Percentiles rank a stretch among this genome's conserved stretches.
phyloP scores from a whole-genome alignment of 108 stramenopile species.

The Aurantiochytrium sp. region DNA sequence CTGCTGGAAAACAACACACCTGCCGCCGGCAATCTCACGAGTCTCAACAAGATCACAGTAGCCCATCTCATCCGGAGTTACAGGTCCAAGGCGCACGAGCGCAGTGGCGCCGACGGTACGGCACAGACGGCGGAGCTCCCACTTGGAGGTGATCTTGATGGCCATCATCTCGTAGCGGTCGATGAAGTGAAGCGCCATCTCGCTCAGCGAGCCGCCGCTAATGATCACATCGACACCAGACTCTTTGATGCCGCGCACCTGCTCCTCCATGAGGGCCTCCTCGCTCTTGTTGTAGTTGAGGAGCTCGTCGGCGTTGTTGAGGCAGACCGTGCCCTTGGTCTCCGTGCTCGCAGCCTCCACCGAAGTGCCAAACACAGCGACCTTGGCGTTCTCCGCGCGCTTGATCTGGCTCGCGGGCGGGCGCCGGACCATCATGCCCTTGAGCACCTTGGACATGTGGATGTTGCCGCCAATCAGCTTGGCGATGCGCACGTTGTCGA shows the following conservation, averaged over 20 bases:
- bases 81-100: conserved; percentile 82
- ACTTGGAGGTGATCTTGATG: conserved; percentile 84
- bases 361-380: conserved; percentile 88
- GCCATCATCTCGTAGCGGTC: conserved; percentile 83
- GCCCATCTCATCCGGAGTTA: conserved; percentile 95
- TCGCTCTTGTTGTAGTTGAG: conserved; percentile 93
- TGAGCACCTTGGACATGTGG: conserved; percentile 67
- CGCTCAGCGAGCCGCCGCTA: conserved; percentile 75
- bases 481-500: conserved; percentile 85
- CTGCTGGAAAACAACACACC: conserved; percentile 80
- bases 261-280: conserved; percentile 92
- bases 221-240: conserved; percentile 82
- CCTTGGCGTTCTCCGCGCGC: conserved; percentile 68
- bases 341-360: conserved; percentile 89
- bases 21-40: conserved; percentile 77
- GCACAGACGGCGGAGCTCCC: conserved; percentile 92
- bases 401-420: conserved; percentile 69
- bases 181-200: conserved; percentile 94
- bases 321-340: conserved; percentile 98
- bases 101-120: conserved; percentile 86
- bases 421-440: conserved; percentile 84
- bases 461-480: conserved; percentile 83
- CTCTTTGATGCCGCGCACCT: conserved; percentile 83
- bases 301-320: conserved; percentile 94
- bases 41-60: conserved; percentile 58